These are phyloP conservation scores for Plectosphaerella plurivora DNA, from an alignment of 2,329 filamentous ascomycete genomes.

Conservation along the genomic window DNA sequence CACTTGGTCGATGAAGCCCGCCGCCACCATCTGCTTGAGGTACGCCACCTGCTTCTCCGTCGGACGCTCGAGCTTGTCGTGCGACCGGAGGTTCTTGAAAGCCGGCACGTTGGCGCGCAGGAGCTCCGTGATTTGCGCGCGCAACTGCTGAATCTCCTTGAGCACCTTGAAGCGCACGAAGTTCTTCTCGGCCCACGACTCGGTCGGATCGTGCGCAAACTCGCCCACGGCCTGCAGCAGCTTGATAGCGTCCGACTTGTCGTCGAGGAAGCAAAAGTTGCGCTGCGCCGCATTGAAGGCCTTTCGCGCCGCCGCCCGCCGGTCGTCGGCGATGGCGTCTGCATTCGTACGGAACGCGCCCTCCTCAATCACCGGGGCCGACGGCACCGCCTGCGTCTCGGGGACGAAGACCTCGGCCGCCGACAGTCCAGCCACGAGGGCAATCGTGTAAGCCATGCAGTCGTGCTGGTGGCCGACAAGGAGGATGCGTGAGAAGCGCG, in stretches of 20 bases:
- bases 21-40: slow-evolving; percentile 85
- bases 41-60: slow-evolving; percentile 68
- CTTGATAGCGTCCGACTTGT: slow-evolving; percentile 84
- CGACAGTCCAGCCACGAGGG: slow-evolving; percentile 82
- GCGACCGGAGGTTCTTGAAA: slow-evolving; percentile 52
- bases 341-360: slow-evolving; percentile 55
- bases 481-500: slow-evolving; percentile 88
- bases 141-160: slow-evolving; percentile 78
- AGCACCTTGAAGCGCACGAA: slow-evolving; percentile 87
- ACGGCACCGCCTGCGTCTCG: slow-evolving; percentile 70
- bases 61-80: slow-evolving; percentile 54
- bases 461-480: slow-evolving; percentile 78
- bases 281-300: slow-evolving; percentile 68
- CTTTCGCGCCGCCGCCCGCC: slow-evolving; percentile 58
- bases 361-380: slow-evolving; percentile 40
- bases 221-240: slow-evolving; percentile 83
- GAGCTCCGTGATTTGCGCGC: slow-evolving; percentile 76
- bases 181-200: slow-evolving; percentile 73
- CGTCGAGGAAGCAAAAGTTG: slow-evolving; percentile 76
- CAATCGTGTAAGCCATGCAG: slow-evolving; percentile 81
- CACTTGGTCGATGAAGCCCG: slow-evolving; percentile 91
- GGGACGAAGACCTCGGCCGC: slow-evolving; percentile 84
- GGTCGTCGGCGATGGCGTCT: slow-evolving; percentile 68
- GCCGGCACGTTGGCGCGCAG: slow-evolving; percentile 69
- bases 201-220: slow-evolving; percentile 69